Base-by-base conservation (phyloP, 129 eudicot genomes). In the Heracleum sosnowskyi region DNA sequence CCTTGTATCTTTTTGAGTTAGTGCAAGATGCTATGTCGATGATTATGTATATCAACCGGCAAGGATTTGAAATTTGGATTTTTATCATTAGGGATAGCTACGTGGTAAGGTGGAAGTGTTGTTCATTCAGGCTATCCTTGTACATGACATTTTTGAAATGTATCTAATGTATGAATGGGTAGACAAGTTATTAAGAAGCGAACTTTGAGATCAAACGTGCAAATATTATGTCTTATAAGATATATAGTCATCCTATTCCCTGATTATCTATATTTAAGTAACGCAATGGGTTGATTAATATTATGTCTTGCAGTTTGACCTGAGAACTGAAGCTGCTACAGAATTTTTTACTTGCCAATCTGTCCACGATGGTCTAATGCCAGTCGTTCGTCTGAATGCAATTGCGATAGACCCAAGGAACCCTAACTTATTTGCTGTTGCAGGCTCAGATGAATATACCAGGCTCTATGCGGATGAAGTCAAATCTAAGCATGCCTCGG, bases 401-500 rank as follows among this genome's bases (percentile, higher is more conserved):
- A 91, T 91, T 64, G 78, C 93, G 35, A 85, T 91, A 45, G 93
- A 89, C 82, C 90, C 93, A 74, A 75, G 86, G 81, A 91, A 89
- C 82, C 91, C 93, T 73, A 88, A 91, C 82, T 73, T 87, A 45
- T 87, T 91, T 81, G 87, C 85, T 37, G 86, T 89, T 45, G 97
- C 87, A 12, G 97, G 97, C 16, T 77, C 87, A 41, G 97, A 91
- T 75, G 91, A 85, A 73, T 91, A 79, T 79, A 72, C 90, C 63
- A 89, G 97, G 76, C 78, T 91, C 69, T 91, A 86, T 80, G 97
- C n/a, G n/a, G n/a, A n/a, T n/a, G n/a, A n/a, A n/a, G n/a, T n/a
- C n/a, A n/a, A n/a, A n/a, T n/a, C n/a, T n/a, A n/a, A n/a, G n/a
- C n/a, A n/a, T n/a, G n/a, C n/a, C n/a, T n/a, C n/a, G n/a, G n/a